phyloP scores from a whole-genome alignment of 176 grass and related monocot genomes.

The Musa beccarii region DNA sequence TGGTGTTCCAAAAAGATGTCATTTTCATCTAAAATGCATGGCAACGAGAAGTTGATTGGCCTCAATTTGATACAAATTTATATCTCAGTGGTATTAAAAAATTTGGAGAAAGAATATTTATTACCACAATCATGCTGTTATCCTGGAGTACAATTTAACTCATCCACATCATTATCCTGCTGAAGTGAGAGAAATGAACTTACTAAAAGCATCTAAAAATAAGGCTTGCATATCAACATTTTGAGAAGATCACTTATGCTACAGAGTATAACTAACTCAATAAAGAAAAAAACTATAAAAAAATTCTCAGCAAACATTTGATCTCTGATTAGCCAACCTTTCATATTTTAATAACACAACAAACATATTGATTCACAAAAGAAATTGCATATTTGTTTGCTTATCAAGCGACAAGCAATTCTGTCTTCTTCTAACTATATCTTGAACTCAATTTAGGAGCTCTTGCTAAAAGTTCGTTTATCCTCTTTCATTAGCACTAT shows the following conservation, averaged over 20 bases:
- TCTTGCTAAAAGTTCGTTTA: background rate
- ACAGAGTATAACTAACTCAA: too few relatives aligned
- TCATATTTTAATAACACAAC: too few relatives aligned
- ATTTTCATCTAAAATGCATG: background rate
- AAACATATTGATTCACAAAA: background rate
- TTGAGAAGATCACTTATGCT: too few relatives aligned
- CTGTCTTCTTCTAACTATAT: background rate
- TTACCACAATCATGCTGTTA: too few relatives aligned
- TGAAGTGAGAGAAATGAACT: constrained; percentile 1
- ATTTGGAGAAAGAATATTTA: background rate
- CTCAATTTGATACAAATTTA: background rate
- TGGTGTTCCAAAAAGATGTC: background rate
- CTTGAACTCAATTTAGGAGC: background rate
- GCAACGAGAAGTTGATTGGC: too few relatives aligned
- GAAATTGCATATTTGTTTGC: background rate
- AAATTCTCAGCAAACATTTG: too few relatives aligned
- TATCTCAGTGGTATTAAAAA: background rate
- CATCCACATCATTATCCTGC: constrained; percentile 75
- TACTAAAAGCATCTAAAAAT: constrained; percentile 4
- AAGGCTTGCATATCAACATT: background rate
- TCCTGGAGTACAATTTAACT: constrained; percentile 62
- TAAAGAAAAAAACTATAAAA: too few relatives aligned
- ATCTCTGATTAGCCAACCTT: too few relatives aligned
- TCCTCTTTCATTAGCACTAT: too few relatives aligned
- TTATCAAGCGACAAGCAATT: background rate